Percentiles rank a stretch among this genome's conserved stretches.
Evolutionary conservation across 176 grass and related monocot species (phyloP).

Genomic region (Aegilops longissima): DNA sequence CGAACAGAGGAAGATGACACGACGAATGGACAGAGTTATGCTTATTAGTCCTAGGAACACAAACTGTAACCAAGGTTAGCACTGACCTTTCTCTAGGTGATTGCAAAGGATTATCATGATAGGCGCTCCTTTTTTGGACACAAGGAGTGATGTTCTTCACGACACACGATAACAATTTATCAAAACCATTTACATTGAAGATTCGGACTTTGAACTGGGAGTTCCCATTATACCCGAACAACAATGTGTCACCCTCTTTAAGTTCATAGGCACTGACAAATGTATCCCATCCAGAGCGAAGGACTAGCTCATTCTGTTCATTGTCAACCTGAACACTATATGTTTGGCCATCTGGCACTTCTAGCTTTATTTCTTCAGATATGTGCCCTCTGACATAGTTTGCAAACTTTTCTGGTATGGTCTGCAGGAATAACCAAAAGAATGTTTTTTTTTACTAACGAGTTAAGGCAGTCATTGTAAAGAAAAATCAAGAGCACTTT

Average conservation of each 20-base stretch:
- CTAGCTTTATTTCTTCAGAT: neutral
- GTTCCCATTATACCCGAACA: constrained; percentile 2
- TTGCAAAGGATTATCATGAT: too few species aligned
- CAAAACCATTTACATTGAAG: constrained; percentile 28
- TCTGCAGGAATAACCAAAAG: neutral
- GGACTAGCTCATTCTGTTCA: neutral
- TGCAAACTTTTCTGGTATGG: neutral
- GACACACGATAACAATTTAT: neutral
- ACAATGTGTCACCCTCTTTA: neutral
- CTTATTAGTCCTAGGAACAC: neutral
- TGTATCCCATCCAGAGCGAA: neutral
- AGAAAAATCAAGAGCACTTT: neutral
- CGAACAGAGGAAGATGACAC: too few species aligned
- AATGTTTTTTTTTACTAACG: neutral
- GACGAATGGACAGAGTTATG: too few species aligned
- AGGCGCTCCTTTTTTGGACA: neutral
- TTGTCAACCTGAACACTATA: neutral
- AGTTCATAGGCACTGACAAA: neutral
- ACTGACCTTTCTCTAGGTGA: neutral
- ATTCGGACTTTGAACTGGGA: constrained; percentile 37
- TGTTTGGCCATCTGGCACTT: neutral
- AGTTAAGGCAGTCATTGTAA: neutral
- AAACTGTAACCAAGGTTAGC: neutral
- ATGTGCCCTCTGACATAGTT: neutral
- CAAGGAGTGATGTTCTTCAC: neutral